Conservation (phyloP, 129 eudicot species). For the Dittrichia graveolens region DNA sequence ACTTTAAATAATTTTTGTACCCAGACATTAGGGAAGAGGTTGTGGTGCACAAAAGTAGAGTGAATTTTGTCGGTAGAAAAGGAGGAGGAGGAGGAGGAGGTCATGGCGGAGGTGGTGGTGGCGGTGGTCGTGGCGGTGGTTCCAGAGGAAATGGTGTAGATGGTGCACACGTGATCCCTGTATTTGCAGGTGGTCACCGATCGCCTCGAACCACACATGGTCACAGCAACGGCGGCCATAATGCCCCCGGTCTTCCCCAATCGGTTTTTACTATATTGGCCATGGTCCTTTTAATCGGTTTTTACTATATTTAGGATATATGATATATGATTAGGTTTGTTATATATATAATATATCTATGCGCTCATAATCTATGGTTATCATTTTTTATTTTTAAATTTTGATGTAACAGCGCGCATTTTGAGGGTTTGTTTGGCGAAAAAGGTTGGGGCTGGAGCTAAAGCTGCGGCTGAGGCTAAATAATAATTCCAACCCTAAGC, state of each 20-base stretch:
- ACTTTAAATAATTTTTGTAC: too few species aligned
- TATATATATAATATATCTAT: too few species aligned
- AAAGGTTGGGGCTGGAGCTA: too few species aligned
- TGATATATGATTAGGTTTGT: too few species aligned
- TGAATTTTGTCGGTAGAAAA: constrained; percentile 4
- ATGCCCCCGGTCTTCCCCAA: not conserved
- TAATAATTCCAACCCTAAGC: too few species aligned
- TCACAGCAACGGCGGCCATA: not conserved
- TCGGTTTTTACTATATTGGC: constrained; percentile 13
- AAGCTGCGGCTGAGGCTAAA: too few species aligned
- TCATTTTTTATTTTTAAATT: too few species aligned
- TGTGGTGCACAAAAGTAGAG: not conserved
- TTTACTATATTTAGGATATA: too few species aligned
- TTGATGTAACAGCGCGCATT: too few species aligned
- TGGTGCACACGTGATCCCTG: constrained; percentile 12
- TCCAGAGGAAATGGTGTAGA: constrained; percentile 5
- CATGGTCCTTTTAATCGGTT: constrained; percentile 4
- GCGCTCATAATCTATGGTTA: too few species aligned
- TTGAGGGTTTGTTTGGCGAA: too few species aligned
- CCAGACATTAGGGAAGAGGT: constrained; percentile 7
- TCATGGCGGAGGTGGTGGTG: not conserved
- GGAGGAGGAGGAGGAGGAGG: constrained; percentile 24
- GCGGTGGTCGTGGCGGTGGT: constrained; percentile 3
- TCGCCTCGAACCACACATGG: not conserved
- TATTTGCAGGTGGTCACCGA: constrained; percentile 26